Percentiles rank a stretch among this genome's conserved stretches.
Conservation (phyloP, 805 yeast genomes). For the Myxozyma vanderwaltii region DNA sequence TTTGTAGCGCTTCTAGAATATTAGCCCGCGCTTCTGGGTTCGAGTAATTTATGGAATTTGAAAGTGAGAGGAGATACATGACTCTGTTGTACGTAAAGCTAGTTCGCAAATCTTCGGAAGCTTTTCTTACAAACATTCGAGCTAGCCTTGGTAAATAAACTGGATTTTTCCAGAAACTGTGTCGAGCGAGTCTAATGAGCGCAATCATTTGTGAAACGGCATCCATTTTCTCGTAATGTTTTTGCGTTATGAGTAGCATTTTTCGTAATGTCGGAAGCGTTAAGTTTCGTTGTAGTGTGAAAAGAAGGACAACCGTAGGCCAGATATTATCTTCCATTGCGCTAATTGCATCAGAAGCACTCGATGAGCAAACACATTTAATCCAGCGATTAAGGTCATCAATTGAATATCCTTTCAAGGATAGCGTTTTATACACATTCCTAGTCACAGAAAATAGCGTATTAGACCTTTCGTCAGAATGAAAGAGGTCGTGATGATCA, state of each 20-base stretch:
- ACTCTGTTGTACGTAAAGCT: constrained; percentile 16
- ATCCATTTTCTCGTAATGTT: constrained; percentile 5
- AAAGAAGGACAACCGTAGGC: constrained; percentile 22
- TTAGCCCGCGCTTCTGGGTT: neutral
- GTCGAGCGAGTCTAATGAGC: constrained; percentile 4
- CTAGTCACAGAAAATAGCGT: constrained; percentile 1
- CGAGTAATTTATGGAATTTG: constrained; percentile 5
- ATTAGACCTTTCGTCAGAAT: neutral
- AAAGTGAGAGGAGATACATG: constrained; percentile 9
- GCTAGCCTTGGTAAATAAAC: constrained; percentile 6
- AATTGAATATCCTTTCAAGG: neutral
- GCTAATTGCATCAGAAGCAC: constrained; percentile 8
- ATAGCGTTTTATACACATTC: neutral
- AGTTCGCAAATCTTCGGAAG: constrained; percentile 4
- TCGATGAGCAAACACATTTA: constrained; percentile 8
- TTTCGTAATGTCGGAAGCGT: neutral
- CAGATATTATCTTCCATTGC: constrained; percentile 10
- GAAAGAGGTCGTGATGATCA: constrained; percentile 20
- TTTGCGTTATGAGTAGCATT: constrained; percentile 7
- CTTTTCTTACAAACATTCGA: constrained; percentile 11
- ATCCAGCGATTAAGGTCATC: constrained; percentile 22
- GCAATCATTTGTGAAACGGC: constrained; percentile 15
- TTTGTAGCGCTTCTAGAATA: constrained; percentile 11
- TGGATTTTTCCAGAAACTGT: constrained; percentile 3
- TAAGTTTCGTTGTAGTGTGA: constrained; percentile 10